Evolutionary conservation across 2,329 filamentous ascomycete genomes (phyloP), one percentile per base, ranked within the genome.

Genomic region (Xylariaceae sp.): DNA sequence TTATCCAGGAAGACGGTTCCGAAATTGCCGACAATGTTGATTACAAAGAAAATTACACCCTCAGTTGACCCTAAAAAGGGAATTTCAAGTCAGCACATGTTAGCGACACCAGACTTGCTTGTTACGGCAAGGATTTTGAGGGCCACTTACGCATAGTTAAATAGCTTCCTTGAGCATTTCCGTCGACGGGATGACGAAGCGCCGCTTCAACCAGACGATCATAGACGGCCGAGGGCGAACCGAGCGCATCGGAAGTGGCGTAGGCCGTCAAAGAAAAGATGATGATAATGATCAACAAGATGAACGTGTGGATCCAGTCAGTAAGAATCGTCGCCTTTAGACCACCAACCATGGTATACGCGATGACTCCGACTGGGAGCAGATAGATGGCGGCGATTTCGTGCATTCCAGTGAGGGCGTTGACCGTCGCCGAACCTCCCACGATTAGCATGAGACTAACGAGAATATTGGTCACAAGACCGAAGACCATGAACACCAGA

Each of bases 401-500:
- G 23, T 80, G 77, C 64, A 91, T 82, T 22, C 86, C 87, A 1
- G 85, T 89, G 40, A 91, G 68, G 10, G 83, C 76, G 33, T 71
- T 78, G 53, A 87, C 77, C 0, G 92, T 90, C 5, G 86, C 86
- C 10, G 83, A 82, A 34, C 89, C 90, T 49, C 91, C 90, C 16
- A 89, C 89, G 50, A 95, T 77, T 40, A 95, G 70, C 89, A 94
- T 94, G 39, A 89, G 83, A 2, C 88, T 92, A 23, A 95, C 90
- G 4, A 95, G 75, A 34, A 94, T 86, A 59, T 93, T 91, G 27
- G 88, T 95, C 67, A 87, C 83, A 14, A 93, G 70, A 22, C 86
- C 88, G 53, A 95, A 95, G 2, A 85, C 74, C 53, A 90, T 86
- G 63, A 89, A 95, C 2, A 90, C 86, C 6, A 83, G 69, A 60